Base-by-base conservation (phyloP, 805 yeast genomes). In the Nakazawaea populi region DNA sequence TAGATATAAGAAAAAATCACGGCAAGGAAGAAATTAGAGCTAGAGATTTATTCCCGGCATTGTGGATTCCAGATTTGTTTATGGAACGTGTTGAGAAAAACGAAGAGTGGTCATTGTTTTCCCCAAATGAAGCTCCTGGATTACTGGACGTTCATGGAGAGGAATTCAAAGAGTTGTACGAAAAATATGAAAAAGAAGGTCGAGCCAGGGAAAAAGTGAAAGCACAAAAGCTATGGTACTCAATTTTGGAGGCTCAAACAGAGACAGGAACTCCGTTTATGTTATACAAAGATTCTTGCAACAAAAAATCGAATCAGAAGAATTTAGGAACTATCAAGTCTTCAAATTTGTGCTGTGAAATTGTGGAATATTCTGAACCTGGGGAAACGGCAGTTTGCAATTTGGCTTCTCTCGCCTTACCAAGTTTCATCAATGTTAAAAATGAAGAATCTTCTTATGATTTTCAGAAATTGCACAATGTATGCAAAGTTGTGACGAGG, bases 211-310 rank as follows among this genome's bases (percentile, higher is more conserved):
- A 65, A 51, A 73, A 77, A 30, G 67, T 79, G 55, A 77, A 76
- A 65, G 84, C 84, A 27, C 84, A 79, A 61, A 79, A 79, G 64
- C 71, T 79, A 56, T 79, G 85, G 85, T 77, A 78, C 56, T 70
- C 82, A 37, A 76, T 79, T 47, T 70, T 79, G 62, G 83, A 79
- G 62, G 80, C 83, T 28, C 85, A 79, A 65, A 79, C 84, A 45
- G 85, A 79, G 66, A 79, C 85, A 35, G 85, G 85, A 62, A 78
- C 82, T 46, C 85, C 85, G 43, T 79, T 79, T 69, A 78, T 79
- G 83, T 69, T 79, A 58, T 79, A 79, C 69, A 79, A 79, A 65
- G 85, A 79, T 66, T 80, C 84, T 11, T 79, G 84, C 66, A 79
- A 79, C 67, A 58, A 65, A 57, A 79, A 79, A 66, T 69, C 83